A percentile compares a stretch with the other conserved stretches of the same genome.
phyloP scores from a whole-genome alignment of 805 yeast genomes.

The Kuraishia borneana region DNA sequence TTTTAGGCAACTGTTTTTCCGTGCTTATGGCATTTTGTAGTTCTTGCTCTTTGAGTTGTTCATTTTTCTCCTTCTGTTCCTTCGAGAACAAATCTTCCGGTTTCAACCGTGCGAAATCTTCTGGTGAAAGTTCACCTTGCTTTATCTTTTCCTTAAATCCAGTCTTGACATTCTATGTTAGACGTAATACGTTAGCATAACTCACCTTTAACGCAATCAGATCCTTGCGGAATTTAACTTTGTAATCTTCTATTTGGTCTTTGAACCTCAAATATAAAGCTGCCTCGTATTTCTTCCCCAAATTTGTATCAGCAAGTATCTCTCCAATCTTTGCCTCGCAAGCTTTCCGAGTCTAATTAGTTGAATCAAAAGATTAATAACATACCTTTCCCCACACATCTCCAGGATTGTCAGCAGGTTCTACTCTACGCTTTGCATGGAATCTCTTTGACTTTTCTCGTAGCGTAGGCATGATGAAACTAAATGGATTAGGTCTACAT shows the following conservation, averaged over 20 bases:
- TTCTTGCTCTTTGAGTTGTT: constrained; percentile 17
- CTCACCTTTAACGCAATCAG: constrained; percentile 14
- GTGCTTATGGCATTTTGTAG: constrained; percentile 14
- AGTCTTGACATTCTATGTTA: constrained; percentile 13
- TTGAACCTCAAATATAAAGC: constrained; percentile 8
- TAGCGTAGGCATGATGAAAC: constrained; percentile 1
- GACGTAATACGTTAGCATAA: neutral
- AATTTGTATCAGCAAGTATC: neutral
- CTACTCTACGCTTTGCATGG: neutral
- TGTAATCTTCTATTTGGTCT: constrained; percentile 11
- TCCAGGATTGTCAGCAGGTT: neutral
- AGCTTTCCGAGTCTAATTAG: neutral
- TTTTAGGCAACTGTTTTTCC: constrained; percentile 11
- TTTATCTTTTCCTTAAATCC: constrained; percentile 12
- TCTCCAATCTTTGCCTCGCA: neutral
- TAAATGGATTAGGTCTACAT: too few species aligned
- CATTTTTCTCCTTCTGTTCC: constrained; percentile 15
- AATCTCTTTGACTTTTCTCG: neutral
- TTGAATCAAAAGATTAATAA: neutral
- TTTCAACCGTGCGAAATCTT: constrained; percentile 11
- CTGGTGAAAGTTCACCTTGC: constrained; percentile 8
- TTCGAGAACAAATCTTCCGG: constrained; percentile 15
- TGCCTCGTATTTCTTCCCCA: constrained; percentile 14
- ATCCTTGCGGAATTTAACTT: constrained; percentile 18
- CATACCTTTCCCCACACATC: neutral